Base-by-base conservation (phyloP, 2,329 filamentous ascomycete genomes). In the Alternaria postmessia region DNA sequence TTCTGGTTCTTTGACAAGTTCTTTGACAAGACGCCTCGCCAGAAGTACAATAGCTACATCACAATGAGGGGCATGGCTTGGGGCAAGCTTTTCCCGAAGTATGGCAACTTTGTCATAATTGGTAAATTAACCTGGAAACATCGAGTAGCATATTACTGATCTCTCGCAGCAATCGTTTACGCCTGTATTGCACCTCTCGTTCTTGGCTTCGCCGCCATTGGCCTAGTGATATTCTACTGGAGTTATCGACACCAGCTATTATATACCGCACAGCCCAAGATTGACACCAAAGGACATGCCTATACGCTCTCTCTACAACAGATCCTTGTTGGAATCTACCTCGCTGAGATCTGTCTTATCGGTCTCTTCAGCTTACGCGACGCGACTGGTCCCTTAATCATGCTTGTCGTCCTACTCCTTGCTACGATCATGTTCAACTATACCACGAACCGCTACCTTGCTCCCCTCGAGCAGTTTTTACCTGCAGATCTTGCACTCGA, bases 191-290 rank as follows among this genome's bases (percentile, higher is more conserved):
- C 93, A 3, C 94, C 94, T 0, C 81, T 97, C 11, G 89, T 97
- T 54, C 84, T 97, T 12, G 87, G 89, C 5, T 97, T 97, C 71
- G 92, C 92, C 1, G 88, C 90, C 1, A 84, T 92, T 39, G 93
- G 92, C 28, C 86, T 97, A 60, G 87, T 85, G 22, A 82, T 95
- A 42, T 94, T 97, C 79, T 96, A 96, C 76, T 82, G 94, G 53
- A 91, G 93, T 48, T 97, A 93, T 84, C 88, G 91, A 18, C 97
- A 98, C 84, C 96, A 97, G 75, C 80, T 98, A 56, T 85, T 97
- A 51, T 97, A 92, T 77, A 93, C 97, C 36, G 90, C 89, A 51
- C 91, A 96, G 74, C 88, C 91, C 8, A 81, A 87, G 60, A 89
- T 96, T 71, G 93, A 97, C 75, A 96, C 92, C 38, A 92, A 96